Conservation (phyloP, 345 rosid genomes). For the Populus deltoides region DNA sequence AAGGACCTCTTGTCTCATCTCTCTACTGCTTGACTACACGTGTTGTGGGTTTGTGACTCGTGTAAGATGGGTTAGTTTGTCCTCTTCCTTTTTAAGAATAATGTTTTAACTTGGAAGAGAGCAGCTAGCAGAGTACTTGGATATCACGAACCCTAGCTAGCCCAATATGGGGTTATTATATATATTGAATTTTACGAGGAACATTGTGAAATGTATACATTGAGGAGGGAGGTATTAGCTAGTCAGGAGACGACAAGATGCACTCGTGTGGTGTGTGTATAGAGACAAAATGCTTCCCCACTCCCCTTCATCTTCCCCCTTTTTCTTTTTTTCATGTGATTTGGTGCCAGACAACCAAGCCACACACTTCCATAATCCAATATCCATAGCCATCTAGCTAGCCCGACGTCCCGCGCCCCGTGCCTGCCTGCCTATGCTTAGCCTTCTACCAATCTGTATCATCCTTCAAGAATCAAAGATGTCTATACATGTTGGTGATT, state of each 20-base stretch:
- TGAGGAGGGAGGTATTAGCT: conserved; percentile 6
- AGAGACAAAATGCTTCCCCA: conserved; percentile 18
- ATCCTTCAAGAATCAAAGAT: background rate
- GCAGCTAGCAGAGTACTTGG: too few relatives aligned
- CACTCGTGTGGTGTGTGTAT: conserved; percentile 29
- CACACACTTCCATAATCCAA: background rate
- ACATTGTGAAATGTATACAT: background rate
- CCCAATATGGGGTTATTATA: background rate
- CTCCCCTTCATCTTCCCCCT: background rate
- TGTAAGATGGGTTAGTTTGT: background rate
- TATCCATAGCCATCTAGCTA: background rate
- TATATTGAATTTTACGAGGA: background rate
- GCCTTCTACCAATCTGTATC: background rate
- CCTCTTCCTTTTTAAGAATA: background rate
- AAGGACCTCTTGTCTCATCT: background rate
- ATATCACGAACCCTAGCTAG: too few relatives aligned
- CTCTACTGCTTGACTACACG: background rate
- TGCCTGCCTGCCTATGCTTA: background rate
- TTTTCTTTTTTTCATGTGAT: background rate
- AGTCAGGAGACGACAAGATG: conserved; percentile 11
- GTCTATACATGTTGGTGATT: background rate
- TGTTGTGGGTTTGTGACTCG: background rate
- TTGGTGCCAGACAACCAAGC: background rate
- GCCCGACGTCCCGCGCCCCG: conserved; percentile 26
- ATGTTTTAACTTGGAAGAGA: too few relatives aligned